Conservation (phyloP, 1,139 yeast species). For the Taphrina wiesneri region DNA sequence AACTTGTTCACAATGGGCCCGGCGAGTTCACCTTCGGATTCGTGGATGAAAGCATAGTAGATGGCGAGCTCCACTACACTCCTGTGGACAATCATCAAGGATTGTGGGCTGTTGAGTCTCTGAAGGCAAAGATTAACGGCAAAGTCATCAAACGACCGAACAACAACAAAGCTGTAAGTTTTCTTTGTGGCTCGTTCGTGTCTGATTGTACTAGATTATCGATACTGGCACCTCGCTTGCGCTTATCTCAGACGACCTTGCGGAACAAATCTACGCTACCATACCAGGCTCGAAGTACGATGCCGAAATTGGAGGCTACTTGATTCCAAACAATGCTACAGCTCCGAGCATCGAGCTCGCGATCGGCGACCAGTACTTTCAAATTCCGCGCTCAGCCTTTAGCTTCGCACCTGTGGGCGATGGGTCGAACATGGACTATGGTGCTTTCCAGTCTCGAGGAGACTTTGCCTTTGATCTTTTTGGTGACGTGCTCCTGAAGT, state of each 20-base stretch:
- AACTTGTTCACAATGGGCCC: neutral
- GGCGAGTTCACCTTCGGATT: constrained; percentile 6
- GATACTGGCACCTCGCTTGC: constrained; percentile 11
- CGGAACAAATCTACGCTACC: neutral
- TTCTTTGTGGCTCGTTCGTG: no score
- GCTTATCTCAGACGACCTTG: neutral
- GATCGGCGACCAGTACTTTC: neutral
- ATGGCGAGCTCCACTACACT: neutral
- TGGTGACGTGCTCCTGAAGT: neutral
- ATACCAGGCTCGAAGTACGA: neutral
- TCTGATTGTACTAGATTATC: neutral
- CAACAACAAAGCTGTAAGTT: neutral
- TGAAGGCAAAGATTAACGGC: neutral
- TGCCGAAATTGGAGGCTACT: neutral
- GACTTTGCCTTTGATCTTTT: neutral
- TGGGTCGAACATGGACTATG: neutral
- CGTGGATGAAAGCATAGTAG: neutral
- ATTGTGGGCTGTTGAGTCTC: neutral
- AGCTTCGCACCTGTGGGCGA: neutral
- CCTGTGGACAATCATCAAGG: neutral
- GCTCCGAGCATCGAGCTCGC: neutral
- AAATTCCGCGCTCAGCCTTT: neutral
- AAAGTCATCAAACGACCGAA: neutral
- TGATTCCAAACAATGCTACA: neutral
- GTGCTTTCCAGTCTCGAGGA: neutral